phyloP scores from a whole-genome alignment of 331 rosid genomes.

The Arachis monticola region DNA sequence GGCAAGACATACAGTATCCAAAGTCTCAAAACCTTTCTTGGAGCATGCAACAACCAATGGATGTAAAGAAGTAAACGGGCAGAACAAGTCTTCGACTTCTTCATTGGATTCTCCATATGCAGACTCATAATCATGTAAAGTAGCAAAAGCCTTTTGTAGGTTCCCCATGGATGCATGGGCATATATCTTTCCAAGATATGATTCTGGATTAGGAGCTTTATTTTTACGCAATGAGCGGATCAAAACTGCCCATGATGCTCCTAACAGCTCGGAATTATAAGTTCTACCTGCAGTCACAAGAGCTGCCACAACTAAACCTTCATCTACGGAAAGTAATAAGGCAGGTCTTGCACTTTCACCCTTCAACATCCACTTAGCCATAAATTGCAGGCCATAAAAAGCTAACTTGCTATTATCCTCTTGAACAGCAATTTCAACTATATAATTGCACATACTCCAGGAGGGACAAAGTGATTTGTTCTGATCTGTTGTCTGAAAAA shows the following conservation, averaged over 20 bases:
- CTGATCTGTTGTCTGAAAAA: conserved; percentile 74
- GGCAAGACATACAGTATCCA: conserved; percentile 73
- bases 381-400: conserved; percentile 71
- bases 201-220: conserved; percentile 89
- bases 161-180: conserved; percentile 81
- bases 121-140: conserved; percentile 74
- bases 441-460: conserved; percentile 69
- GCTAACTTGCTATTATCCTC: conserved; percentile 85
- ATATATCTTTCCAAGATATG: conserved; percentile 77
- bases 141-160: conserved; percentile 76
- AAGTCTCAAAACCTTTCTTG: conserved; percentile 89
- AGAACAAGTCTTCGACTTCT: conserved; percentile 77
- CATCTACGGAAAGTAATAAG: conserved; percentile 67
- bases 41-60: conserved; percentile 87
- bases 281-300: conserved; percentile 86
- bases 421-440: conserved; percentile 69
- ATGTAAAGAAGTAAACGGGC: conserved; percentile 87
- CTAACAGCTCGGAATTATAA: conserved; percentile 64
- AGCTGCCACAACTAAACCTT: conserved; percentile 80
- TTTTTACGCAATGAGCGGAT: conserved; percentile 72
- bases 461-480: conserved; percentile 96
- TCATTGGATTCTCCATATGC: conserved; percentile 59
- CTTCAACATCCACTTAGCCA: conserved; percentile 86
- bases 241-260: conserved; percentile 85
- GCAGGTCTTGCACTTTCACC: conserved; percentile 80